Conservation (phyloP, 2,329 filamentous ascomycete species). For the Piedraia hortae region DNA sequence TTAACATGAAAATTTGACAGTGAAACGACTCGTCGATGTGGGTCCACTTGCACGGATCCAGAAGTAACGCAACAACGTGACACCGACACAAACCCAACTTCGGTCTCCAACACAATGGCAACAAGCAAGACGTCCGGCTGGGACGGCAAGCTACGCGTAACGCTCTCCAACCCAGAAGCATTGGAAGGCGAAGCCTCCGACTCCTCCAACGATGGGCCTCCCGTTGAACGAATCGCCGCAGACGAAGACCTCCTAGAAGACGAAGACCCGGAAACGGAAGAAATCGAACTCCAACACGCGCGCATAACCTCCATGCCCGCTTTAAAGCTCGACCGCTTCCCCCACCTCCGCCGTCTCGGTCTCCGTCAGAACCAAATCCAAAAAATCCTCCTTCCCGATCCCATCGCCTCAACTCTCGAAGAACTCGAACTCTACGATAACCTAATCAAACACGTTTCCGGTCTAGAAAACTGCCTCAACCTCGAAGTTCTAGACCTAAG, state of each 20-base stretch:
- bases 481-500: slow-evolving; percentile 66
- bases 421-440: slow-evolving; percentile 97
- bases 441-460: slow-evolving; percentile 61
- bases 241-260: slow-evolving; percentile 46
- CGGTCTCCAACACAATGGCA: too few relatives aligned
- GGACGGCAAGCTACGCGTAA: slow-evolving; percentile 59
- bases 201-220: slow-evolving; percentile 32
- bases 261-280: slow-evolving; percentile 28
- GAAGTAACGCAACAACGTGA: too few relatives aligned
- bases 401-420: slow-evolving; percentile 36
- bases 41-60: too few relatives aligned
- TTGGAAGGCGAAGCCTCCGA: slow-evolving; percentile 70
- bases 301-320: slow-evolving; percentile 53
- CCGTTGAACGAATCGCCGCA: slow-evolving; percentile 47
- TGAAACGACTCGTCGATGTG: too few relatives aligned
- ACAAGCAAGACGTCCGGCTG: slow-evolving; percentile 28
- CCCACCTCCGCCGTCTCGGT: slow-evolving; percentile 40
- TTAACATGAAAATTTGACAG: too few relatives aligned
- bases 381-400: slow-evolving; percentile 44
- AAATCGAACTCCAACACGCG: slow-evolving; percentile 76
- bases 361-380: slow-evolving; percentile 80
- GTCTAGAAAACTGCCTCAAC: slow-evolving; percentile 48
- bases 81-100: too few relatives aligned
- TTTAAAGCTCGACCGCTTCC: slow-evolving; percentile 62
- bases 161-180: slow-evolving; percentile 53